Conservation (phyloP, 2,329 filamentous ascomycete genomes). For the Colletotrichum eremochloae region DNA sequence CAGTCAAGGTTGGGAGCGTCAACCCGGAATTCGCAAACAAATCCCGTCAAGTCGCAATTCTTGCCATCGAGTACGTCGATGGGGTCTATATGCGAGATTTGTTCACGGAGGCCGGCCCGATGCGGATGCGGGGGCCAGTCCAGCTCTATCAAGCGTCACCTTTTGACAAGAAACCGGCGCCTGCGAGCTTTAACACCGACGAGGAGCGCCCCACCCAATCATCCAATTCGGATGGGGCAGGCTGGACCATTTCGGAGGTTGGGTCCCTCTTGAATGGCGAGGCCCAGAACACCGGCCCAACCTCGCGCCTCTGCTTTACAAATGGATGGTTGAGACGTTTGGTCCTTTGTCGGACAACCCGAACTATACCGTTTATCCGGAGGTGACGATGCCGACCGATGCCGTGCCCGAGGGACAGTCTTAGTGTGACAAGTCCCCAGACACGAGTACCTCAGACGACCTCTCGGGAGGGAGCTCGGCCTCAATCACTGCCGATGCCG, state of each 20-base stretch:
- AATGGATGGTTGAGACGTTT: background rate
- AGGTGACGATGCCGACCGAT: no score
- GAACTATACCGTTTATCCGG: background rate
- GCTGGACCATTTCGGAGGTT: background rate
- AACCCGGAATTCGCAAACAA: background rate
- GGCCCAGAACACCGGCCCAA: background rate
- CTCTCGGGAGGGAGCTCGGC: background rate
- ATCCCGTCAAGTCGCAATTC: conserved; percentile 5
- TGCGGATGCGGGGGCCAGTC: rapidly evolving
- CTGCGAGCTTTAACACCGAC: background rate
- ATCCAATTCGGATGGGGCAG: background rate
- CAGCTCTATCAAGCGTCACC: background rate
- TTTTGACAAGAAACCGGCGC: no score
- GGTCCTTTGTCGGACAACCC: background rate
- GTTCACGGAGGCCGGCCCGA: background rate
- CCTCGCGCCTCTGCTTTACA: background rate
- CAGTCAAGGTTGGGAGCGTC: background rate
- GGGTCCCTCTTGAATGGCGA: background rate
- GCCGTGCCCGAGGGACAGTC: background rate
- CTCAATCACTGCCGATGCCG: background rate
- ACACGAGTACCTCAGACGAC: background rate
- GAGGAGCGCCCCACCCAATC: background rate
- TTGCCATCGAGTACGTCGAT: conserved; percentile 9
- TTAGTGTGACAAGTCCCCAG: background rate
- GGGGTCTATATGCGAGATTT: background rate